A percentile compares a stretch with the other conserved stretches of the same genome.
These are phyloP conservation scores for Bryum argenteum DNA, from an alignment of 225 moss, liverwort and hornwort species.

Conservation along the genomic window DNA sequence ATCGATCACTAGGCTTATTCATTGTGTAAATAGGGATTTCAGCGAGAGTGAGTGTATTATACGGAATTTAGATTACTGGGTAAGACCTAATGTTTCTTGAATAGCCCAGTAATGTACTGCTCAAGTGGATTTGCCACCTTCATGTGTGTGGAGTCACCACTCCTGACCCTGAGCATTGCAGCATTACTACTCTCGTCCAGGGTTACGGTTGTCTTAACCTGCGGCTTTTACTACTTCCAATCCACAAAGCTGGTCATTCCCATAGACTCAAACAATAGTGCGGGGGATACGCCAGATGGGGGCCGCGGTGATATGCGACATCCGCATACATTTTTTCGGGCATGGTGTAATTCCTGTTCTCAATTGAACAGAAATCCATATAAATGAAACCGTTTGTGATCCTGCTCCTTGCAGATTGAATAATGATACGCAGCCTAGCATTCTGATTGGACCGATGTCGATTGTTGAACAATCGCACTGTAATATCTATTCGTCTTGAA, in stretches of 20 bases:
- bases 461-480: no score
- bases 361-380: not conserved
- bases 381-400: no score
- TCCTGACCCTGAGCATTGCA: conserved; percentile 8
- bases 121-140: conserved; percentile 10
- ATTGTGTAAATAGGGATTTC: not conserved
- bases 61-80: conserved; percentile 11
- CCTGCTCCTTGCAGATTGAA: not conserved
- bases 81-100: conserved; percentile 15
- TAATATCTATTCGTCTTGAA: no score
- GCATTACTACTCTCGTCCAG: not conserved
- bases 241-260: not conserved
- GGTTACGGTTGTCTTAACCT: not conserved
- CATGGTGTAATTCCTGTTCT: not conserved
- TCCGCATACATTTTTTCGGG: not conserved
- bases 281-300: not conserved
- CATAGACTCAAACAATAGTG: not conserved
- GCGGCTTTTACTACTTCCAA: not conserved
- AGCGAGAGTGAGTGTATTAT: conserved; percentile 17
- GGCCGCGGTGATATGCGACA: not conserved
- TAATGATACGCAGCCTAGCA: not conserved
- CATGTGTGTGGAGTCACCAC: not conserved
- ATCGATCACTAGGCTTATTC: not conserved
- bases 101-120: not conserved
- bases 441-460: no score